Evolutionary conservation across 2,329 filamentous ascomycete genomes (phyloP).

Genomic region (Aspergillus terreus): DNA sequence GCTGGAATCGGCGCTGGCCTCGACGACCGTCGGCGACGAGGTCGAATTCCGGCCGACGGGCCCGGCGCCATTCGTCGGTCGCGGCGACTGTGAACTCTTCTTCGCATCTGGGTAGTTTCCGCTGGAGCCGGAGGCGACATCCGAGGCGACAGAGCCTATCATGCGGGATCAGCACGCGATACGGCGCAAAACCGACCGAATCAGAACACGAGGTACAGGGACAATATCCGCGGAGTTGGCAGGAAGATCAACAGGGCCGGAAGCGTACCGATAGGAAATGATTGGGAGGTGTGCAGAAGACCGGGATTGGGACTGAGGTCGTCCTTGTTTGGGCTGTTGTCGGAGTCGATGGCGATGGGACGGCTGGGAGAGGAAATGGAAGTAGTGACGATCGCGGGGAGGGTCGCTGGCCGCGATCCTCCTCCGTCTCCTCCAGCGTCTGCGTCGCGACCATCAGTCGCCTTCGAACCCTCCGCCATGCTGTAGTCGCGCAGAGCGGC

Average conservation of each 20-base stretch:
- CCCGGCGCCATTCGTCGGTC: conserved; percentile 17
- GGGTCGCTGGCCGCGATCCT: conserved; percentile 19
- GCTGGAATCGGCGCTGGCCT: conserved; percentile 35
- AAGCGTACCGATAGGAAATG: conserved; percentile 26
- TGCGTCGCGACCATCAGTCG: conserved; percentile 16
- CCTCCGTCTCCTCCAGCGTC: conserved; percentile 5
- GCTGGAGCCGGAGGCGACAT: conserved; percentile 29
- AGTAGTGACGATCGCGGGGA: conserved; percentile 24
- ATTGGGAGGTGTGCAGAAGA: conserved; percentile 17
- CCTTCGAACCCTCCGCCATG: conserved; percentile 33
- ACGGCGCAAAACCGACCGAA: conserved; percentile 1
- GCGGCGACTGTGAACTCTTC: conserved; percentile 12
- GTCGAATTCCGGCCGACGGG: conserved; percentile 19
- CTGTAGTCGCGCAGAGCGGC: conserved; percentile 12
- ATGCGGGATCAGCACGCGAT: neutral
- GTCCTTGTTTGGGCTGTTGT: conserved; percentile 5
- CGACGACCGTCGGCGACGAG: conserved; percentile 21
- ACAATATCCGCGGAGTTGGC: conserved; percentile 5
- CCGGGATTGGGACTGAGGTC: conserved; percentile 11
- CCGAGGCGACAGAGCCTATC: conserved; percentile 26
- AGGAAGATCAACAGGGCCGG: conserved; percentile 1
- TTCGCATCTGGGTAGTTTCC: conserved; percentile 26
- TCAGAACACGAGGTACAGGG: neutral
- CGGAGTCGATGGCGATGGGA: conserved; percentile 6
- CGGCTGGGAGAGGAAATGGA: conserved; percentile 12